phyloP scores from a whole-genome alignment of 116 monocot genomes.

The Iris pallida region DNA sequence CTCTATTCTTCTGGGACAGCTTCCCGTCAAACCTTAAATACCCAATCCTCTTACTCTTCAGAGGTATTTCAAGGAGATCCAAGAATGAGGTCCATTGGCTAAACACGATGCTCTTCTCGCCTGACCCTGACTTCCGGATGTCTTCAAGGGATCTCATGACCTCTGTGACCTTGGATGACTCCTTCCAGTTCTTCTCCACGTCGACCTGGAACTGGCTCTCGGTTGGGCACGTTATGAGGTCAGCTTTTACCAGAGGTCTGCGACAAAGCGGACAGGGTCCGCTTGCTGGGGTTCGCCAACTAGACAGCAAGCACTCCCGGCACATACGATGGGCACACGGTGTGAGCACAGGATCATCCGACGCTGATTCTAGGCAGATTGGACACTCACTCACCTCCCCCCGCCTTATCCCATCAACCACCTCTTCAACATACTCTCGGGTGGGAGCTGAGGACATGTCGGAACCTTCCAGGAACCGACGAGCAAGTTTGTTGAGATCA shows the following conservation, averaged over 20 bases:
- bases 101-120: conserved; percentile 88
- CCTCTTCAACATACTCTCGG: conserved; percentile 61
- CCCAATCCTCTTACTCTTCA: conserved; percentile 28
- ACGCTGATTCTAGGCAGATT: conserved; percentile 83
- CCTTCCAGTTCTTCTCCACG: conserved; percentile 66
- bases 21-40: conserved; percentile 80
- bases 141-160: conserved; percentile 46
- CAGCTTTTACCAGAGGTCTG: conserved; percentile 31
- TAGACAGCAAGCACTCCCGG: conserved; percentile 73
- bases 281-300: conserved; percentile 52
- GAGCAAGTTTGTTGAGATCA: conserved; percentile 62
- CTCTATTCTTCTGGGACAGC: conserved; percentile 70
- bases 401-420: conserved; percentile 57
- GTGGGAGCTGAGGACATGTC: conserved; percentile 16
- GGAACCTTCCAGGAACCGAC: conserved; percentile 35
- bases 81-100: conserved; percentile 89
- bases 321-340: conserved; percentile 84
- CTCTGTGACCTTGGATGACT: conserved; percentile 63
- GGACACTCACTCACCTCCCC: conserved; percentile 76
- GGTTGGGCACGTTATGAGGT: conserved; percentile 51
- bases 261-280: conserved; percentile 82
- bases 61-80: conserved; percentile 67
- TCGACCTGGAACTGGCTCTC: conserved; percentile 52
- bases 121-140: conserved; percentile 18
- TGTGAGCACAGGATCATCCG: conserved; percentile 83